These are phyloP conservation scores for Hypoxylon sp. DNA, from an alignment of 2,329 filamentous ascomycete species.

Conservation along the genomic window DNA sequence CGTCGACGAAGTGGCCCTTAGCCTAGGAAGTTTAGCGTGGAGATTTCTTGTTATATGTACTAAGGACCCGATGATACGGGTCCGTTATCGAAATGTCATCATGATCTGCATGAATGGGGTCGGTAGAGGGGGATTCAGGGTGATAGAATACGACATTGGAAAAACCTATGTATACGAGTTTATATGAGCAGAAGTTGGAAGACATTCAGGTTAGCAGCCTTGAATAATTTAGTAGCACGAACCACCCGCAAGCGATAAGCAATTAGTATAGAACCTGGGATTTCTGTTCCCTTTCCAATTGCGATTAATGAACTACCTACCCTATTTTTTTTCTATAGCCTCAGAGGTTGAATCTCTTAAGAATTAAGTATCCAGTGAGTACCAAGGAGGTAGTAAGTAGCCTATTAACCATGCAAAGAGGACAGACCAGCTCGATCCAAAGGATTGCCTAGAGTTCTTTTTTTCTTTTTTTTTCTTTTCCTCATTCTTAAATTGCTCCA, in stretches of 20 bases:
- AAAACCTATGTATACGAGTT: background rate
- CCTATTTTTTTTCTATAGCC: background rate
- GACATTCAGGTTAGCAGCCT: background rate
- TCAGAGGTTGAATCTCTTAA: background rate
- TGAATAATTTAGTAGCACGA: background rate
- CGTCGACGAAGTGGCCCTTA: slow-evolving; percentile 2
- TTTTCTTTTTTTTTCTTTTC: background rate
- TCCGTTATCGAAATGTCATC: background rate
- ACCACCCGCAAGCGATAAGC: background rate
- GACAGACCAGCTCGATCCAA: slow-evolving; percentile 6
- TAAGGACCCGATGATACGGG: background rate
- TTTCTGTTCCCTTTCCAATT: slow-evolving; percentile 8
- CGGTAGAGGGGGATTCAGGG: background rate
- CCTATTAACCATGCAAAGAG: slow-evolving; percentile 3
- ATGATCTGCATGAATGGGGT: background rate
- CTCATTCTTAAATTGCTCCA: slow-evolving; percentile 36
- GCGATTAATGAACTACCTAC: slow-evolving; percentile 16
- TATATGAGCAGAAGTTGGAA: background rate
- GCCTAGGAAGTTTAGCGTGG: slow-evolving; percentile 5
- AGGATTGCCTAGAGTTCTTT: slow-evolving; percentile 16
- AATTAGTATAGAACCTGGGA: background rate
- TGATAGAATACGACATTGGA: background rate
- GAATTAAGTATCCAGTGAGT: slow-evolving; percentile 4
- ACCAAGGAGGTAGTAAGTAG: slow-evolving; percentile 17
- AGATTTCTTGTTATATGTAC: slow-evolving; percentile 5